Evolutionary conservation across 2,329 filamentous ascomycete species (phyloP), one percentile per base, ranked within the genome.

Genomic region (Diplodia corticola): DNA sequence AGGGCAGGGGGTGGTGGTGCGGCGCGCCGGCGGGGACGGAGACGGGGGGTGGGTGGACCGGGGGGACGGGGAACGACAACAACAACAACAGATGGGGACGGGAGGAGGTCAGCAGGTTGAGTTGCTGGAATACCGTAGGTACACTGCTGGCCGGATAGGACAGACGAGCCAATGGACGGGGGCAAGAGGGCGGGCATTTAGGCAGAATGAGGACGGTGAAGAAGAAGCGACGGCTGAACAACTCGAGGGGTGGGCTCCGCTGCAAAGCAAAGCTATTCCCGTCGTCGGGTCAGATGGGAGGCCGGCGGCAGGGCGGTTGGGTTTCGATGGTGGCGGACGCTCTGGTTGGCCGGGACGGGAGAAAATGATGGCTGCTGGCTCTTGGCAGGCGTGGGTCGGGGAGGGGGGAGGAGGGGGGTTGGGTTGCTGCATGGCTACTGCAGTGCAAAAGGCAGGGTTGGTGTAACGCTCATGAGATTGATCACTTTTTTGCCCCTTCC

Each of bases 401-500:
- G 55, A 40, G 37, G 54, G 22, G 13, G 33, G 30, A 33, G 10
- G 37, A 44, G n/a, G 37, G 37, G 12, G 35, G 5, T 44, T n/a
- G n/a, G n/a, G 40, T 20, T 35, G 57, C 40, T 61, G 57, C 57
- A 61, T 49, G 26, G 35, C 54, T n/a, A n/a, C n/a, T n/a, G 54
- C 54, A 40, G 54, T 28, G 28, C 4, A 28, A 35, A 59, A 48
- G 48, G 57, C 57, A 61, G 57, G 57, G 57, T 61, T 61, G 22
- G 57, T 61, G 57, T 61, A 61, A 61, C 57, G 6, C 6, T n/a
- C 44, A 49, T 61, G 57, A 61, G 57, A 61, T 61, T 61, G 57
- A 61, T 61, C 57, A 49, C 33, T 61, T 61, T 60, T 60, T 30
- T 20, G 13, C 5, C 24, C 30, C 15, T 35, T 30, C 12, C 22